Evolutionary conservation across 2,329 filamentous ascomycete species (phyloP).

Genomic region (Colletotrichum euphorbiae): DNA sequence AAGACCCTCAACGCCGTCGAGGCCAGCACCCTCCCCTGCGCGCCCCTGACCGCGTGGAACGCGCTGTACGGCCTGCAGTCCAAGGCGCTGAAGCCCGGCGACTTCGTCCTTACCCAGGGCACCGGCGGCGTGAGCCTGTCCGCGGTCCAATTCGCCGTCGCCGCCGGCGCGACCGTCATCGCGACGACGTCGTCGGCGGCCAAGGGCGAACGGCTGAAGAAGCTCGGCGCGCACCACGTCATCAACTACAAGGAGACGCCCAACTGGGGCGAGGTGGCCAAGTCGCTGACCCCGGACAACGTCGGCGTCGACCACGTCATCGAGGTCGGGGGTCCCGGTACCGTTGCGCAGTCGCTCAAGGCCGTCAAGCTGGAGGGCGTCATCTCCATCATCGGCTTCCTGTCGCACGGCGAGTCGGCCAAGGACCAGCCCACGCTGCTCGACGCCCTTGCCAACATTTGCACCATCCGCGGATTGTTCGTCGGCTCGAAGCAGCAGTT

Average conservation of each 20-base stretch:
- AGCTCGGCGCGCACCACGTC: constrained; percentile 62
- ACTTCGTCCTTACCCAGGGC: constrained; percentile 75
- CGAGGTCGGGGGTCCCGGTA: constrained; percentile 59
- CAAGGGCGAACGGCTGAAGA: constrained; percentile 57
- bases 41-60: constrained; percentile 75
- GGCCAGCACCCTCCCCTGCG: constrained; percentile 69
- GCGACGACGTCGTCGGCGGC: constrained; percentile 59
- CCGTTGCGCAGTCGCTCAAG: constrained; percentile 57
- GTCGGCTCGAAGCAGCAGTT: constrained; percentile 38
- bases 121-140: constrained; percentile 77
- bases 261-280: constrained; percentile 59
- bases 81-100: constrained; percentile 61
- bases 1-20: constrained; percentile 64
- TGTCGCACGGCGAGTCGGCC: constrained; percentile 21
- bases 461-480: constrained; percentile 34
- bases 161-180: constrained; percentile 60
- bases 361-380: constrained; percentile 60
- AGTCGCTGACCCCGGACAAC: constrained; percentile 54
- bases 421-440: constrained; percentile 31
- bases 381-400: constrained; percentile 53
- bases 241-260: constrained; percentile 61
- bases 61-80: constrained; percentile 68
- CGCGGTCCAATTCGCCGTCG: constrained; percentile 68
- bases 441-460: constrained; percentile 35
- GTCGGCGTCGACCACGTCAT: constrained; percentile 60